Base-by-base conservation (phyloP, 148 eudicot genomes). In the Limonium bicolor region DNA sequence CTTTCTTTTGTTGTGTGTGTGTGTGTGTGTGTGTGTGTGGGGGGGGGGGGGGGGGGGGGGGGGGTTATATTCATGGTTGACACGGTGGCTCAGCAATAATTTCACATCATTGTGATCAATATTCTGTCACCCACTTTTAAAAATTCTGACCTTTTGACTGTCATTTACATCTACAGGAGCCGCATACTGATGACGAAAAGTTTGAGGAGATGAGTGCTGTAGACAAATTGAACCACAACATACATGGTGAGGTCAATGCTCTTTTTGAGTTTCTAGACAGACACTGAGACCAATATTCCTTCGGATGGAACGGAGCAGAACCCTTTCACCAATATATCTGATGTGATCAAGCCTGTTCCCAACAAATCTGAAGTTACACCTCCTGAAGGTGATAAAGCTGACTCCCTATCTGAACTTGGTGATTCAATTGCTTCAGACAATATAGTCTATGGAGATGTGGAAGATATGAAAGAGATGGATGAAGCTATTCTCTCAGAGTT, bases 401-500 rank as follows among this genome's bases (percentile, higher is more conserved):
- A 24, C 8, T 25, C 46, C 22, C 49, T 21, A 35, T 27, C 27
- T 32, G 73, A 56, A 31, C 43, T 58, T 30, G 50, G 20, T 33
- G 52, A 33, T 36, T 45, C 55, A 40, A 50, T 21, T 34, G 55
- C 41, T 51, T 61, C 61, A 53, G 60, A 69, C 33, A 42, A 21
- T 2, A 49, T 45, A 41, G 27, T 33, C 22, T 20, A 51, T 53
- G 74, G 59, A 28, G 69, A 61, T 30, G 54, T 18, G 5, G 67
- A 61, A 54, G 77, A 62, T 35, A 55, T 70, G 27, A 53, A 68
- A 44, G 88, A 69, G 54, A 61, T 82, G 61, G 76, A 83, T 43
- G 86, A 82, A 66, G 72, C 43, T 20, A 58, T 82, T 22, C 62
- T 86, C 43, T 65, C 65, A 27, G 92, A 83, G 61, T 61, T 87